phyloP scores from a whole-genome alignment of 306 rosid species.

The Malus sieversii region DNA sequence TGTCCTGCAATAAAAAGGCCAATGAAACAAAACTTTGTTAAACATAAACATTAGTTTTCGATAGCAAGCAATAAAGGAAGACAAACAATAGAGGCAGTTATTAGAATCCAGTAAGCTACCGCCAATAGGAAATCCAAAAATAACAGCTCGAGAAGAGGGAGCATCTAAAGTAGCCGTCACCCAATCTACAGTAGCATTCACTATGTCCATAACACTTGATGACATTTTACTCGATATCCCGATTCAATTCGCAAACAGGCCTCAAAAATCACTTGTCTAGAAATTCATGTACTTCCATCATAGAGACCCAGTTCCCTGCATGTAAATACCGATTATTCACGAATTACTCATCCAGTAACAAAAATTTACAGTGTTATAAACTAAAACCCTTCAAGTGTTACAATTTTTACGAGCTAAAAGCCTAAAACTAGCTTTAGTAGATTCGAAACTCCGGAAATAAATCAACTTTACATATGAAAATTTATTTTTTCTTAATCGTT shows the following conservation, averaged over 20 bases:
- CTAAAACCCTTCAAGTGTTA: neutral
- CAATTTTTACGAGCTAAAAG: neutral
- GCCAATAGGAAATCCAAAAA: slow-evolving; percentile 76
- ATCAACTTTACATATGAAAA: neutral
- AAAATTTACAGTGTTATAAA: neutral
- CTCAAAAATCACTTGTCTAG: slow-evolving; percentile 22
- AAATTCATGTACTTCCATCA: slow-evolving; percentile 3
- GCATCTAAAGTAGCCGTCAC: slow-evolving; percentile 55
- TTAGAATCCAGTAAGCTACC: slow-evolving; percentile 42
- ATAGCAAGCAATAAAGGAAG: neutral
- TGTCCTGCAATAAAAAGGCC: slow-evolving; percentile 54
- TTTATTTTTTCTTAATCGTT: neutral
- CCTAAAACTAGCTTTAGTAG: neutral
- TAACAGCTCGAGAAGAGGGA: slow-evolving; percentile 85
- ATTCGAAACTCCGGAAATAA: neutral
- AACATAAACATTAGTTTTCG: neutral
- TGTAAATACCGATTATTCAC: neutral
- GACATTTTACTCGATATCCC: slow-evolving; percentile 41
- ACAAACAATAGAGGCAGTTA: neutral
- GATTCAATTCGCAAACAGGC: slow-evolving; percentile 12
- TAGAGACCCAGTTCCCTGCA: slow-evolving; percentile 23
- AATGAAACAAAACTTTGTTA: neutral
- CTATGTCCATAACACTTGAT: slow-evolving; percentile 34
- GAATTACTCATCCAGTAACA: neutral
- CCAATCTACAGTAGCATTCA: slow-evolving; percentile 56